These are phyloP conservation scores for Thuja plicata DNA, from an alignment of 83 land plant species.

Conservation along the genomic window DNA sequence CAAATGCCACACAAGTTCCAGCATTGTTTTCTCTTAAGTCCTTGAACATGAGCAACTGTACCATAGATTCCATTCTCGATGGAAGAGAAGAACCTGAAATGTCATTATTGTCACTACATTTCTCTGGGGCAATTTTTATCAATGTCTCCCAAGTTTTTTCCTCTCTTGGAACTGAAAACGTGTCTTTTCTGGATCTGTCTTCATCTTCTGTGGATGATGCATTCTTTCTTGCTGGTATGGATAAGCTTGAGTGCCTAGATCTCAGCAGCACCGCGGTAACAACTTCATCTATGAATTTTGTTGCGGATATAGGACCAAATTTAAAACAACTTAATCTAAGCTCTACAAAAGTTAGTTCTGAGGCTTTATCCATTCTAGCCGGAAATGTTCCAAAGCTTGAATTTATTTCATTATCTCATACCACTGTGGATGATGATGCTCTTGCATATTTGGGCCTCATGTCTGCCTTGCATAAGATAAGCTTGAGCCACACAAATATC, in stretches of 20 bases:
- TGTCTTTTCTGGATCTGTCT: constrained; percentile 64
- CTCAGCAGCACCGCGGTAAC: constrained; percentile 47
- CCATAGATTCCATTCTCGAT: constrained; percentile 43
- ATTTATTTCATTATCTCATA: constrained; percentile 52
- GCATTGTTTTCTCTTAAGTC: constrained; percentile 40
- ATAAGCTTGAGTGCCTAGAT: constrained; percentile 54
- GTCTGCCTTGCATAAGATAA: constrained; percentile 48
- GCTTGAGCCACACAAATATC: constrained; percentile 69
- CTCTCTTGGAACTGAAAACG: constrained; percentile 14
- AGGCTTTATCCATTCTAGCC: constrained; percentile 60
- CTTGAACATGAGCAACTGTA: constrained; percentile 85
- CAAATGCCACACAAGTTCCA: constrained; percentile 70
- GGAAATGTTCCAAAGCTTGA: constrained; percentile 75
- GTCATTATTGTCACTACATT: constrained; percentile 44
- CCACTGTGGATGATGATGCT: constrained; percentile 72
- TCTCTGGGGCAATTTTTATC: constrained; percentile 56
- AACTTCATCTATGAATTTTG: constrained; percentile 43
- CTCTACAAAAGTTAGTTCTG: constrained; percentile 58
- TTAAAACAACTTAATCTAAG: constrained; percentile 69
- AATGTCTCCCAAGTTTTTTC: constrained; percentile 35
- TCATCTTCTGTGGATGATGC: constrained; percentile 34
- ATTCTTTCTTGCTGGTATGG: constrained; percentile 40
- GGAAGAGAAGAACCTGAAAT: constrained; percentile 23
- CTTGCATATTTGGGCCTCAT: constrained; percentile 56
- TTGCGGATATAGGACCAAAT: constrained; percentile 52